Evolutionary conservation across 192 early-diverging fungal genomes (phyloP).

Genomic region (Coemansia sp.): DNA sequence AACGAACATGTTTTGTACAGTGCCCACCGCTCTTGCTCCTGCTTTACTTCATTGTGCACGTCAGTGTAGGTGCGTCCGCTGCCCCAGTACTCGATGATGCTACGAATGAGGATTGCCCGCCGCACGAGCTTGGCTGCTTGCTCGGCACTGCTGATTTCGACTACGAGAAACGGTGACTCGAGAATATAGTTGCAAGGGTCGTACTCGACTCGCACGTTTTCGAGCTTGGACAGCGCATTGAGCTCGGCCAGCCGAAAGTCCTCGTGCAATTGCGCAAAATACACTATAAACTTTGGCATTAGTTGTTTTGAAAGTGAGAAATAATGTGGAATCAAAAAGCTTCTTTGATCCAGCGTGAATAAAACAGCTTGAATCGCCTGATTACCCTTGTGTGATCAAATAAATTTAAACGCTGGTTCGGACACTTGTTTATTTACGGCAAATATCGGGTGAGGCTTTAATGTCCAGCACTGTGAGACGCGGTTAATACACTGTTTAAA

Average conservation of each 20-base stretch:
- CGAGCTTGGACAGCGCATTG: slow-evolving; percentile 74
- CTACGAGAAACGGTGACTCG: slow-evolving; percentile 78
- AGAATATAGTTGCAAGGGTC: slow-evolving; percentile 62
- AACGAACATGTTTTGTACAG: slow-evolving; percentile 62
- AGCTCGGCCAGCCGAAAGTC: slow-evolving; percentile 84
- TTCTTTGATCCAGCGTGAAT: too few species aligned
- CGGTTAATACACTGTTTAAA: too few species aligned
- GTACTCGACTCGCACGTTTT: slow-evolving; percentile 67
- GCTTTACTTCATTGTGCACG: slow-evolving; percentile 61
- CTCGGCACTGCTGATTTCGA: slow-evolving; percentile 67
- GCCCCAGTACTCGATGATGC: slow-evolving; percentile 78
- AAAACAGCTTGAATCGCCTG: too few species aligned
- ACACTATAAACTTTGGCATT: slow-evolving; percentile 57
- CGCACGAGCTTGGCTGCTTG: slow-evolving; percentile 72
- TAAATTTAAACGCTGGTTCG: too few species aligned
- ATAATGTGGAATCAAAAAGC: too few species aligned
- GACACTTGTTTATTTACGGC: too few species aligned
- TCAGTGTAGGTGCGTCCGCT: slow-evolving; percentile 61
- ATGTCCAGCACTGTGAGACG: too few species aligned
- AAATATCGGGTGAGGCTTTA: too few species aligned
- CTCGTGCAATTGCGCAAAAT: slow-evolving; percentile 72
- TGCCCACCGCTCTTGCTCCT: slow-evolving; percentile 59
- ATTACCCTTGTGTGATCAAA: too few species aligned
- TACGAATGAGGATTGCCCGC: slow-evolving; percentile 79
- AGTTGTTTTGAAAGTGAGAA: too few species aligned